phyloP scores from a whole-genome alignment of 768 basidiomycete species.

The Pulveroboletus sp. region DNA sequence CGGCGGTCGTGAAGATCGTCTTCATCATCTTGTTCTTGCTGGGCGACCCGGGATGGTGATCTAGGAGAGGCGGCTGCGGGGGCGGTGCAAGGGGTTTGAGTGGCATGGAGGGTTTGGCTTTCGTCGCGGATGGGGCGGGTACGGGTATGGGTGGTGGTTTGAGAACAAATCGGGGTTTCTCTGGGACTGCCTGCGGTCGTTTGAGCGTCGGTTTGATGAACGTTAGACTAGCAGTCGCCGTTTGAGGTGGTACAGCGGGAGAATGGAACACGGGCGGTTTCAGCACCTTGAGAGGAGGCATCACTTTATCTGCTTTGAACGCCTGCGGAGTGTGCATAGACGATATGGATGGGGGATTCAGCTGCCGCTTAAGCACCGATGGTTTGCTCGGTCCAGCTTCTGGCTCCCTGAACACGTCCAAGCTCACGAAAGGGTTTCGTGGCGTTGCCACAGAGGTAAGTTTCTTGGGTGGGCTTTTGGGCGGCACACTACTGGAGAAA shows the following conservation, averaged over 20 bases:
- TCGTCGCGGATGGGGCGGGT: constrained; percentile 13
- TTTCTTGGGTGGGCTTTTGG: constrained; percentile 2
- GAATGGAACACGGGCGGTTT: constrained; percentile 14
- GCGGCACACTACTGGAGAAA: no score
- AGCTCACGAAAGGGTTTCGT: constrained; percentile 22
- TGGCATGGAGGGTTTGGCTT: constrained; percentile 9
- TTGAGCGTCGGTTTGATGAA: constrained; percentile 8
- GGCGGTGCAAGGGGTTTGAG: constrained; percentile 26
- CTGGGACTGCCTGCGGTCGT: constrained; percentile 1
- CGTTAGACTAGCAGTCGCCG: neutral
- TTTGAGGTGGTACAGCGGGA: neutral
- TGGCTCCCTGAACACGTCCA: neutral
- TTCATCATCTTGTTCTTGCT: constrained; percentile 41
- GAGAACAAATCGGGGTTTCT: constrained; percentile 23
- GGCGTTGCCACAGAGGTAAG: constrained; percentile 1
- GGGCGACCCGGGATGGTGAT: constrained; percentile 14
- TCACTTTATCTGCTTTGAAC: neutral
- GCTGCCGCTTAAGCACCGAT: constrained; percentile 1
- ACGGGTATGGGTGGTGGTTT: constrained; percentile 28
- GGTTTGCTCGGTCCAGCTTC: constrained; percentile 13
- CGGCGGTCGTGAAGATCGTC: constrained; percentile 49
- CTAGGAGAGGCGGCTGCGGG: constrained; percentile 28
- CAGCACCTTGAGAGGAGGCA: constrained; percentile 12
- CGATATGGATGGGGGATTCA: constrained; percentile 10
- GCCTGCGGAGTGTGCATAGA: constrained; percentile 1